Conservation (phyloP, 768 basidiomycete species). For the Fistulinella prunicolor region DNA sequence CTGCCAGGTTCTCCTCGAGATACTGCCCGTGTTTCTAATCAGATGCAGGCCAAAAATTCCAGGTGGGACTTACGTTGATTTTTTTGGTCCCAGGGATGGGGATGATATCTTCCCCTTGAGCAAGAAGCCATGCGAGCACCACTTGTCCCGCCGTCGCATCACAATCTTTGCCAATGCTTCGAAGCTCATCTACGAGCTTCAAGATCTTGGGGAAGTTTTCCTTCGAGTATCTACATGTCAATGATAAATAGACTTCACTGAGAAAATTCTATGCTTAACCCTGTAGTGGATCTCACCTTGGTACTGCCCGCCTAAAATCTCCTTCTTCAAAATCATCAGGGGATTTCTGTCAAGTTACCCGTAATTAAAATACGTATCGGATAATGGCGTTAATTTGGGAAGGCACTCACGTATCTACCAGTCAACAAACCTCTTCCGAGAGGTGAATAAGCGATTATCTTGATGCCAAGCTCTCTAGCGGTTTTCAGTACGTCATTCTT, state of each 20-base stretch:
- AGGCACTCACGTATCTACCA: slow-evolving; percentile 37
- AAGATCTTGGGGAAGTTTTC: slow-evolving; percentile 48
- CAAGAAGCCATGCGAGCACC: slow-evolving; percentile 39
- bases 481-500: slow-evolving; percentile 42
- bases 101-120: slow-evolving; percentile 37
- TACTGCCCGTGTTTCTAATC: slow-evolving; percentile 33
- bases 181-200: slow-evolving; percentile 34
- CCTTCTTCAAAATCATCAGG: slow-evolving; percentile 31
- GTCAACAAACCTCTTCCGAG: slow-evolving; percentile 53
- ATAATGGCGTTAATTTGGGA: too few species aligned
- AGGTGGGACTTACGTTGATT: slow-evolving; percentile 27
- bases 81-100: slow-evolving; percentile 41
- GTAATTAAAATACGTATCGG: not conserved
- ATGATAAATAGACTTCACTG: too few species aligned
- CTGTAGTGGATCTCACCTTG: slow-evolving; percentile 27
- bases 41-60: too few species aligned
- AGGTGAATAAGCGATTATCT: slow-evolving; percentile 51
- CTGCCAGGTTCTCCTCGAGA: slow-evolving; percentile 44
- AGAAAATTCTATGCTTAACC: slow-evolving; percentile 8
- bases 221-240: slow-evolving; percentile 33
- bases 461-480: slow-evolving; percentile 47
- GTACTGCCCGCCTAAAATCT: slow-evolving; percentile 24
- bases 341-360: slow-evolving; percentile 24
- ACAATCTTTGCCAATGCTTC: slow-evolving; percentile 33
- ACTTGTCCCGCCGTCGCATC: slow-evolving; percentile 39